Percentiles rank a stretch among this genome's conserved stretches.
phyloP scores from a whole-genome alignment of 768 basidiomycete genomes.

The Tricholoma hemisulphureum region DNA sequence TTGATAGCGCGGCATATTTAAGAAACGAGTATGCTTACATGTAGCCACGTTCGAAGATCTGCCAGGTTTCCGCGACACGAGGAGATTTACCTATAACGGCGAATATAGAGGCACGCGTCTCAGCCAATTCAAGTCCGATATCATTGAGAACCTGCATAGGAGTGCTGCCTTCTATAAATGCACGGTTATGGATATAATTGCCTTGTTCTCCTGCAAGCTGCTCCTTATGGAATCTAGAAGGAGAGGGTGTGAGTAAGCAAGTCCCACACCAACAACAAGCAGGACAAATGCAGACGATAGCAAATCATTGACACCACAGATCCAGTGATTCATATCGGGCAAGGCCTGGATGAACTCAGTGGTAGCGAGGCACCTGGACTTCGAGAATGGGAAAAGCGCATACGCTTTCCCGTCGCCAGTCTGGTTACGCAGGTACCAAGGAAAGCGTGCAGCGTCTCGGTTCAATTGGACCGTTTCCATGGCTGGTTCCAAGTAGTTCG shows the following conservation, averaged over 20 bases:
- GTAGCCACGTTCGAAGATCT: slow-evolving; percentile 9
- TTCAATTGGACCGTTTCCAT: not conserved
- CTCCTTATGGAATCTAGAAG: slow-evolving; percentile 17
- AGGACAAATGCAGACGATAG: slow-evolving; percentile 10
- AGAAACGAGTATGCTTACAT: too few species aligned
- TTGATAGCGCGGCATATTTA: not conserved
- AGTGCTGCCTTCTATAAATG: slow-evolving; percentile 5
- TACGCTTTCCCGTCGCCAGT: slow-evolving; percentile 3
- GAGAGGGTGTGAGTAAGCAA: not conserved
- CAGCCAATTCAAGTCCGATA: slow-evolving; percentile 11
- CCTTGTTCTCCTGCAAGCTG: slow-evolving; percentile 16
- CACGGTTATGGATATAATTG: slow-evolving; percentile 14
- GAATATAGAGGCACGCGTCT: slow-evolving; percentile 3
- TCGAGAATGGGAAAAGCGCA: slow-evolving; percentile 1
- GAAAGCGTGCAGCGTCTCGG: not conserved
- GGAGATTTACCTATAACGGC: not conserved
- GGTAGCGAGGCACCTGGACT: not conserved
- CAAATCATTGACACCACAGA: slow-evolving; percentile 9
- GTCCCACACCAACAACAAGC: too few species aligned
- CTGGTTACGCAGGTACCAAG: slow-evolving; percentile 1
- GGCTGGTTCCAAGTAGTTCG: slow-evolving; percentile 4
- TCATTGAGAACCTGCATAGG: slow-evolving; percentile 10
- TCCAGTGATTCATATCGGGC: slow-evolving; percentile 13
- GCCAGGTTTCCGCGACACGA: slow-evolving; percentile 9
- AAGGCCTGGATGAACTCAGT: not conserved